Base-by-base conservation (phyloP, 352 stramenopile genomes). In the Phytophthora pistaciae region DNA sequence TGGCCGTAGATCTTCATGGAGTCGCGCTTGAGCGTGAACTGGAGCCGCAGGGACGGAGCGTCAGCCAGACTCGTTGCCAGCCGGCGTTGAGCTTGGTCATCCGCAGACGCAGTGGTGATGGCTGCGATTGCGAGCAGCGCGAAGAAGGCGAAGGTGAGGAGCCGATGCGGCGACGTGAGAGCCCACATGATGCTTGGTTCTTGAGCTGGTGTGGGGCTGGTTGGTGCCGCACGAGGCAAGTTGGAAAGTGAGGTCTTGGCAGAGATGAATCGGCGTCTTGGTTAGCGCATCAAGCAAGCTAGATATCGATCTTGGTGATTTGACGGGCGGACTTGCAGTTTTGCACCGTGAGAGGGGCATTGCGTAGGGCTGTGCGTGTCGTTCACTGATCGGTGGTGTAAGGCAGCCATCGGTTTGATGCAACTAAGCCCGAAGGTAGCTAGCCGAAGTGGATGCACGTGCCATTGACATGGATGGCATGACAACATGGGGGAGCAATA, bases 1-100 rank as follows among this genome's bases (percentile, higher is more conserved):
- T 66, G 40, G 4, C 74, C 74, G 21, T 67, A 61, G n/a, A 78
- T 54, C n/a, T 42, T 36, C 75, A 82, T 79, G 23, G 65, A 67
- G 25, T 14, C 33, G 18, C 74, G 66, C 60, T 79, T 78, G 56
- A 75, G 46, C 1, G 54, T 74, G 54, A 79, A 66, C 5, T 68
- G 68, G 2, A 82, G 57, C 11, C 56, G 60, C 14, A 82, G 46
- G 2, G 66, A 68, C n/a, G 66, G 66, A 14, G 68, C 57, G 29
- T 72, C 64, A 20, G 40, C 64, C 25, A 72, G 53, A 9, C 29
- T 72, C 1, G 64, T 55, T 56, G 31, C 57, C 18, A 65, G 59
- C n/a, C 59, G n/a, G 8, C 59, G 54, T 0, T 60, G 54, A 3
- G 10, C 31, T 5, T 56, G 42, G 38, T 44, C 27, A n/a, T 13